Conservation (phyloP, 2,329 filamentous ascomycete genomes). For the Emericellopsis cladophorae region DNA sequence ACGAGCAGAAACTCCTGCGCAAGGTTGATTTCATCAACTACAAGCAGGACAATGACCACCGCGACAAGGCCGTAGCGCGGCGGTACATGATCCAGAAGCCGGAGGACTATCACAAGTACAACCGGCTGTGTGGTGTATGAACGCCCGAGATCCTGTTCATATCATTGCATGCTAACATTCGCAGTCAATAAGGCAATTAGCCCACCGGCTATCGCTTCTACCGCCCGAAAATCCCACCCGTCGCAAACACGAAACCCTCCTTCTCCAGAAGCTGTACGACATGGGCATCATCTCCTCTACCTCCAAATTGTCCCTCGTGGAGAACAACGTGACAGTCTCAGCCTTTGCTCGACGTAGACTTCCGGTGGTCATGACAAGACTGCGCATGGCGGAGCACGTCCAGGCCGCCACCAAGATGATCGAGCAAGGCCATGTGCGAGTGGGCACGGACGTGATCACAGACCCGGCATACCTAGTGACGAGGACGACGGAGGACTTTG, state of each 20-base stretch:
- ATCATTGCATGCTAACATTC: slow-evolving; percentile 10
- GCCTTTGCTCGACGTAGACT: slow-evolving; percentile 76
- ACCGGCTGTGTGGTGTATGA: slow-evolving; percentile 54
- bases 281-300: slow-evolving; percentile 74
- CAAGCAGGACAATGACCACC: slow-evolving; percentile 78
- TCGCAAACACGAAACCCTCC: slow-evolving; percentile 70
- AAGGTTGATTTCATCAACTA: slow-evolving; percentile 90
- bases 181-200: slow-evolving; percentile 75
- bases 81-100: slow-evolving; percentile 88
- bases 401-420: slow-evolving; percentile 77
- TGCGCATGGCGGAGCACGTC: slow-evolving; percentile 86
- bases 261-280: slow-evolving; percentile 85
- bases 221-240: slow-evolving; percentile 68
- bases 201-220: slow-evolving; percentile 75
- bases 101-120: slow-evolving; percentile 64
- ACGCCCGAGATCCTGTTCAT: slow-evolving; percentile 1
- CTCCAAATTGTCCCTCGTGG: slow-evolving; percentile 72
- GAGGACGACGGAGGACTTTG: slow-evolving; percentile 84
- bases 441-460: slow-evolving; percentile 80
- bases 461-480: slow-evolving; percentile 86
- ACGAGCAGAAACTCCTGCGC: slow-evolving; percentile 92
- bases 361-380: slow-evolving; percentile 80
- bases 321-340: slow-evolving; percentile 78
- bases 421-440: slow-evolving; percentile 86
- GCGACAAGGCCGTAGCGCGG: slow-evolving; percentile 65